Evolutionary conservation across 495 filamentous ascomycete species (phyloP).

Genomic region (Neurospora africana): DNA sequence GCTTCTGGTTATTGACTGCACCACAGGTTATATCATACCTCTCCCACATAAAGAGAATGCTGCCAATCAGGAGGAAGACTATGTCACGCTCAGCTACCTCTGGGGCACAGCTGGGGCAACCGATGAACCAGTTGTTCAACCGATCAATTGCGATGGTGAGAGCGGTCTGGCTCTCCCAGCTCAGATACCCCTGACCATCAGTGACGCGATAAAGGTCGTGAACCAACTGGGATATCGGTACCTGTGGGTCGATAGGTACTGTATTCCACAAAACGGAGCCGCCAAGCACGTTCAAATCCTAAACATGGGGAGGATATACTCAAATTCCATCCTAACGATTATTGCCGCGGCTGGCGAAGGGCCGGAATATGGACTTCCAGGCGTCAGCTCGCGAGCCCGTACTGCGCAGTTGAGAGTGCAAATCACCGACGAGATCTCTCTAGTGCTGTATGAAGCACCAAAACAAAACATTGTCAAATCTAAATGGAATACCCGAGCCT

Average conservation of each 20-base stretch:
- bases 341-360: constrained; percentile 21
- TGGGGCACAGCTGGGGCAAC: not conserved
- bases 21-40: not conserved
- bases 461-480: constrained; percentile 4
- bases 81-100: not conserved
- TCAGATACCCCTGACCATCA: not conserved
- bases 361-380: constrained; percentile 19
- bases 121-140: not conserved
- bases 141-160: not conserved
- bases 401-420: not conserved
- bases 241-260: constrained; percentile 18
- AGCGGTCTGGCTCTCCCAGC: not conserved
- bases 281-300: constrained; percentile 21
- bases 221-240: constrained; percentile 6
- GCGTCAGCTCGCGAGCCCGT: constrained; percentile 3
- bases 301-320: constrained; percentile 28
- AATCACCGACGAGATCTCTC: not conserved
- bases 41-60: not conserved
- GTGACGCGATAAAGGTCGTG: not conserved
- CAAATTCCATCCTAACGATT: constrained; percentile 19
- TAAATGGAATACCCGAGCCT: constrained; percentile 26
- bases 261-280: constrained; percentile 11
- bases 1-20: not conserved
- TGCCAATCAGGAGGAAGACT: not conserved
- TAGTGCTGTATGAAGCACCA: not conserved